Conservation (phyloP, 2,329 filamentous ascomycete genomes). For the Exutisphaerella laricina region DNA sequence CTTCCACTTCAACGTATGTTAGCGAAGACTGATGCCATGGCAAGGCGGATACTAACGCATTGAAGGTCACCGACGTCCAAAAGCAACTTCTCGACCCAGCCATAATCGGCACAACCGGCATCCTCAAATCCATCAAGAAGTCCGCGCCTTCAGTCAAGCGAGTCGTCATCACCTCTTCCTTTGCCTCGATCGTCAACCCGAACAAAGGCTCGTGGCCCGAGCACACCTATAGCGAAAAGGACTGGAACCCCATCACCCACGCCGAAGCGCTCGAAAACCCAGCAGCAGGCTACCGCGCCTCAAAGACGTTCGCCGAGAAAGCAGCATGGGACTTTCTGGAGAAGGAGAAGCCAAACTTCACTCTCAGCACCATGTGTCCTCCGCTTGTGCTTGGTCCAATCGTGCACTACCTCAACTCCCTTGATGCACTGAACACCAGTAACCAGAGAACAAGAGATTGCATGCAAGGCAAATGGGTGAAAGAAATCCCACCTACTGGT, state of each 20-base stretch:
- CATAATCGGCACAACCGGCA: slow-evolving; percentile 58
- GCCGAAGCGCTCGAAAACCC: slow-evolving; percentile 44
- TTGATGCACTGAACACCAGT: slow-evolving; percentile 65
- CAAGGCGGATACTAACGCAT: no score
- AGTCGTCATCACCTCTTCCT: slow-evolving; percentile 66
- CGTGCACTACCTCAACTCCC: slow-evolving; percentile 55
- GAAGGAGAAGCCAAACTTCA: slow-evolving; percentile 48
- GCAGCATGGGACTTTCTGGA: slow-evolving; percentile 51
- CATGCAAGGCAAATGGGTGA: slow-evolving; percentile 55
- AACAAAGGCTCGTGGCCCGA: slow-evolving; percentile 47
- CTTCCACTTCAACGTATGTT: slow-evolving; percentile 67
- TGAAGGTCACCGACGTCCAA: slow-evolving; percentile 67
- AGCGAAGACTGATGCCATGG: no score
- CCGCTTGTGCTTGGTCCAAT: slow-evolving; percentile 48
- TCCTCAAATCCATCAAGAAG: slow-evolving; percentile 57
- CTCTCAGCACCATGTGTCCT: slow-evolving; percentile 45
- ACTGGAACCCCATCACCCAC: slow-evolving; percentile 54
- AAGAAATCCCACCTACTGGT: slow-evolving; percentile 51
- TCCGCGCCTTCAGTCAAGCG: slow-evolving; percentile 61
- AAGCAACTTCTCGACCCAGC: slow-evolving; percentile 58
- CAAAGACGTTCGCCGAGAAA: slow-evolving; percentile 58
- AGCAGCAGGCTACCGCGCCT: slow-evolving; percentile 43
- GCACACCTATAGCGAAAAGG: slow-evolving; percentile 48
- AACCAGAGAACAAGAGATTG: slow-evolving; percentile 62
- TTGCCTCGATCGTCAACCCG: slow-evolving; percentile 57